Percentiles rank a stretch among this genome's conserved stretches.
Evolutionary conservation across 73 alveolate species (phyloP).

Genomic region (Tetrahymena thermophila): DNA sequence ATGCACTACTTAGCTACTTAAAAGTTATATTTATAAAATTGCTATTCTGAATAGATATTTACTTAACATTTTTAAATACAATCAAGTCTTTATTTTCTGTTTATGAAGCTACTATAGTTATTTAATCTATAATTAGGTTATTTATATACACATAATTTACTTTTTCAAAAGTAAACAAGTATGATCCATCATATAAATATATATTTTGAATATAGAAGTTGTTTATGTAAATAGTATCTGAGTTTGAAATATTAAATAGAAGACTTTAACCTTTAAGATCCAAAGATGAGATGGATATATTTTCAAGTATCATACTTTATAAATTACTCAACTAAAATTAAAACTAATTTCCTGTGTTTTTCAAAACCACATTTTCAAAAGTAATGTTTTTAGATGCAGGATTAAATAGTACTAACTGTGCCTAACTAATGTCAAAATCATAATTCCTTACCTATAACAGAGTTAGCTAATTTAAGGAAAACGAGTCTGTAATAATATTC

Average conservation of each 20-base stretch:
- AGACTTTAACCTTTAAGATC: neutral
- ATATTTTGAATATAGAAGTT: neutral
- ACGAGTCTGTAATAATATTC: neutral
- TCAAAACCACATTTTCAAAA: neutral
- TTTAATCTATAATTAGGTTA: neutral
- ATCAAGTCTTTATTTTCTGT: neutral
- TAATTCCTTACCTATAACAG: neutral
- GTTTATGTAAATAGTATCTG: neutral
- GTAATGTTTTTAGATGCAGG: neutral
- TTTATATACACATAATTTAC: neutral
- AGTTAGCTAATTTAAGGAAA: neutral
- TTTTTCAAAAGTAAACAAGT: neutral
- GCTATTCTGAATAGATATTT: neutral
- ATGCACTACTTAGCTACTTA: neutral
- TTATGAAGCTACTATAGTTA: neutral
- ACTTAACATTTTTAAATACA: neutral
- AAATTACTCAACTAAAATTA: neutral
- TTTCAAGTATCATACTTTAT: neutral
- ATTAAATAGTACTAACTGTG: neutral
- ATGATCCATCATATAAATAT: neutral
- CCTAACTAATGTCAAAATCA: neutral
- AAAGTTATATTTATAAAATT: neutral
- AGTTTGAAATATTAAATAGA: neutral
- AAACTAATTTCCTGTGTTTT: neutral
- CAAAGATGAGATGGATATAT: neutral